A percentile compares a stretch with the other conserved stretches of the same genome.
Conservation (phyloP, 345 rosid species). For the Hibiscus syriacus region DNA sequence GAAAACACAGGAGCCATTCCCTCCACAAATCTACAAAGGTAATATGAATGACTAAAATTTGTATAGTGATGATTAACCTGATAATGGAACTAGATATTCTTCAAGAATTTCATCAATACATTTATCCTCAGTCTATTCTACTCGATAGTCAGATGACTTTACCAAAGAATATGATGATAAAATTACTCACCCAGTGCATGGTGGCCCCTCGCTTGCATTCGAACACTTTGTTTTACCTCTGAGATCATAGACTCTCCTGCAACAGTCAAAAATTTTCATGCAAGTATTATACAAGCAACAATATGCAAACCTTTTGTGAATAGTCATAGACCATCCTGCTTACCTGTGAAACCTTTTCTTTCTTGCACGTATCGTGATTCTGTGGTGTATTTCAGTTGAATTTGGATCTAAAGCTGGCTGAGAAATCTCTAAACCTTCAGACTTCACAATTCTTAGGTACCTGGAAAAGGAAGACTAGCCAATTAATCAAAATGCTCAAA, state of each 20-base stretch:
- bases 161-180: neutral
- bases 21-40: constrained; percentile 70
- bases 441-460: constrained; percentile 63
- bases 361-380: constrained; percentile 86
- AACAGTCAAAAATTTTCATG: constrained; percentile 10
- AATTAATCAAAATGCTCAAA: neutral
- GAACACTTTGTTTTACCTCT: constrained; percentile 88
- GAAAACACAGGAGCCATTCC: constrained; percentile 99
- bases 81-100: neutral
- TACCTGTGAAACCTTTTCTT: constrained; percentile 69
- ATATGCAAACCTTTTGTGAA: neutral
- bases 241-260: constrained; percentile 77
- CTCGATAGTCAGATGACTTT: too few species aligned
- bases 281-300: constrained; percentile 4
- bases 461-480: constrained; percentile 27
- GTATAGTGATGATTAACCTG: neutral
- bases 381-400: constrained; percentile 91
- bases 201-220: constrained; percentile 84
- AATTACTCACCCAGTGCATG: constrained; percentile 80
- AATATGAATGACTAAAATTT: constrained; percentile 3
- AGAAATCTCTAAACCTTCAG: constrained; percentile 88
- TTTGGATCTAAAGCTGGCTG: constrained; percentile 96
- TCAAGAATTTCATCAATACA: neutral
- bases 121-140: too few species aligned
- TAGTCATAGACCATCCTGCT: constrained; percentile 7